Evolutionary conservation across 352 stramenopile genomes (phyloP), one percentile per base, ranked within the genome.

Genomic region (Phytophthora palmivora): DNA sequence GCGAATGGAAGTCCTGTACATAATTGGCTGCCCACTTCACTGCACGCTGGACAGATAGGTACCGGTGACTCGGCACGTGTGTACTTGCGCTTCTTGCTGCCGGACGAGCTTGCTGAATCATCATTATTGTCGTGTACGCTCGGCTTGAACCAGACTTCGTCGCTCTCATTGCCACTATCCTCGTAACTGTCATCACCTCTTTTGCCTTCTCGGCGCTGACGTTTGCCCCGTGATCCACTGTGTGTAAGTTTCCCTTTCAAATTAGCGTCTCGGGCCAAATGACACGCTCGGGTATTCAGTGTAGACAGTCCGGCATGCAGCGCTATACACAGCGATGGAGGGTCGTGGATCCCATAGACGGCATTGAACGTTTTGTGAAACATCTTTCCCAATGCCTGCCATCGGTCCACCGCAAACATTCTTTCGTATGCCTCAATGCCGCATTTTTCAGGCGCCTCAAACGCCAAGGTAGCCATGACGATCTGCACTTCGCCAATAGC

Each of bases 401-500:
- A 95, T 22, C 75, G 67, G 6, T 87, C 78, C 15, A 59, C 48
- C n/a, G 78, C 73, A 58, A 95, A 93, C 6, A 95, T 41, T n/a
- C 70, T 70, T 5, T 74, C 70, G 58, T 91, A 92, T 14, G 77
- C 70, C 12, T 82, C 72, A 6, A 92, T 76, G 6, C 81, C 82
- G 26, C 82, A 92, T 12, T 75, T 72, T 39, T 87, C 76, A 0
- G 82, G 83, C 1, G 72, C 66, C 58, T 85, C 72, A 45, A 88
- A 92, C 0, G 85, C 83, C 30, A 94, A 52, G n/a, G 83, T 92
- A 9, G 78, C 83, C 83, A 92, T 92, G 0, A 72, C 85, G 9
- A 85, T 70, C 62, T 92, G 82, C 30, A 94, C 75, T 41, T 82
- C 74, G 32, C 74, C 69, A 24, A 91, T 82, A n/a, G 85, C 85